Conservation (phyloP, 495 filamentous ascomycete genomes). For the Penicillium cataractarum region DNA sequence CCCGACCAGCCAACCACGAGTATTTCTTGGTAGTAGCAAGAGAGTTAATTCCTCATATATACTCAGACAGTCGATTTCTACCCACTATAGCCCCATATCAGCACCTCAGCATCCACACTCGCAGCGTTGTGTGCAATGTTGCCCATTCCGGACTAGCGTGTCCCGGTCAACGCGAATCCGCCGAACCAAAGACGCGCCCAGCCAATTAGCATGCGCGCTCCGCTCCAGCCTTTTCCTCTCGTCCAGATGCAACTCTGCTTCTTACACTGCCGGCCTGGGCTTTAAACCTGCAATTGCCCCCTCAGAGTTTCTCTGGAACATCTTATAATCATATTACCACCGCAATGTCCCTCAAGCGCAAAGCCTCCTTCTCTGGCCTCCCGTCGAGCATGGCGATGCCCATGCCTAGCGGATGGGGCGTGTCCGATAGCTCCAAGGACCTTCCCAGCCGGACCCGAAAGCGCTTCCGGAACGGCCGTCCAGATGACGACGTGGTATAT, state of each 20-base stretch:
- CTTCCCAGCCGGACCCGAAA: constrained; percentile 56
- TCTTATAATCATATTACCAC: background rate
- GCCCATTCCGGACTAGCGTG: constrained; percentile 30
- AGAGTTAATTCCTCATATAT: background rate
- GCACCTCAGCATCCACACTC: background rate
- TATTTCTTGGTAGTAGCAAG: background rate
- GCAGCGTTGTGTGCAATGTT: constrained; percentile 24
- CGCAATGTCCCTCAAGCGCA: constrained; percentile 56
- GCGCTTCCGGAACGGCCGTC: constrained; percentile 54
- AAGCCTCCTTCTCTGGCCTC: constrained; percentile 43
- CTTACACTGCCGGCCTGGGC: constrained; percentile 9
- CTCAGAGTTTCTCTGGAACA: background rate
- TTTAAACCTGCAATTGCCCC: constrained; percentile 7
- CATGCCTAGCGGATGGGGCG: constrained; percentile 29
- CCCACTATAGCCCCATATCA: background rate
- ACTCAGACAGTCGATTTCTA: background rate
- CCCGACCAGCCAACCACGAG: background rate
- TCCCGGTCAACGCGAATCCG: constrained; percentile 26
- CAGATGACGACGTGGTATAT: constrained; percentile 50
- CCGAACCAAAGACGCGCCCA: constrained; percentile 22
- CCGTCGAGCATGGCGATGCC: constrained; percentile 20
- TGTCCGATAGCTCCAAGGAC: constrained; percentile 41
- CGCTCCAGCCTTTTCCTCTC: constrained; percentile 13
- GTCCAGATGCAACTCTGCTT: constrained; percentile 23
- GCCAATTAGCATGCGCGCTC: constrained; percentile 22